Percentiles rank a stretch among this genome's conserved stretches.
Evolutionary conservation across 306 rosid genomes (phyloP).

Genomic region (Casuarina glauca): DNA sequence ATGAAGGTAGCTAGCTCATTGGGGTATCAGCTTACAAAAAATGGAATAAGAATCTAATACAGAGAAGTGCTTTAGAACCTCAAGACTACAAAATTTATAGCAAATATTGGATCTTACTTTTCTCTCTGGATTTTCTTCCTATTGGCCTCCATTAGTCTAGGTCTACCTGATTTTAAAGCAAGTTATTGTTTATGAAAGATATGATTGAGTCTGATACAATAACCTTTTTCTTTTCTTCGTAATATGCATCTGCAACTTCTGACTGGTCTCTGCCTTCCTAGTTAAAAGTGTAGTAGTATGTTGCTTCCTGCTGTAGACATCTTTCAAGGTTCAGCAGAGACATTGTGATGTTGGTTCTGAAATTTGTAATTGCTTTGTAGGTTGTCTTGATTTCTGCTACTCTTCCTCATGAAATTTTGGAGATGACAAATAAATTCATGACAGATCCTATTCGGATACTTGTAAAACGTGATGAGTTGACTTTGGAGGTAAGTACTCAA

Average conservation of each 20-base stretch:
- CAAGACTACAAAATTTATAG: too few relatives aligned
- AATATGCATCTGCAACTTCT: too few relatives aligned
- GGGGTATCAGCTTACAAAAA: too few relatives aligned
- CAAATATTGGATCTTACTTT: too few relatives aligned
- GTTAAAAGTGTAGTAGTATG: not conserved
- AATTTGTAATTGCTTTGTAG: conserved; percentile 41
- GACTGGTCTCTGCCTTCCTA: not conserved
- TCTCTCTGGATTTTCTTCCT: too few relatives aligned
- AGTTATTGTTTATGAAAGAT: not conserved
- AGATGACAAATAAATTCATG: conserved; percentile 95
- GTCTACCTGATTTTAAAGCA: not conserved
- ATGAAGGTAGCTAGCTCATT: not conserved
- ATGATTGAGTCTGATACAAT: not conserved
- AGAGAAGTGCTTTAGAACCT: too few relatives aligned
- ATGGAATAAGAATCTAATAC: too few relatives aligned
- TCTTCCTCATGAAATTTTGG: conserved; percentile 98
- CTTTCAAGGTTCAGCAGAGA: not conserved
- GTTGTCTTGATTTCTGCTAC: conserved; percentile 97
- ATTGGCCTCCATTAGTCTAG: not conserved
- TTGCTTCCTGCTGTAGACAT: not conserved
- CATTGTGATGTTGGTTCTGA: not conserved
- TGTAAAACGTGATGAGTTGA: conserved; percentile 99
- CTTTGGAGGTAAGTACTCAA: conserved; percentile 69
- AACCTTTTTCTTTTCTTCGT: not conserved
- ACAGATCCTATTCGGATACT: conserved; percentile 98